Conservation (phyloP, 2,329 filamentous ascomycete genomes). For the Verticillium klebahnii region DNA sequence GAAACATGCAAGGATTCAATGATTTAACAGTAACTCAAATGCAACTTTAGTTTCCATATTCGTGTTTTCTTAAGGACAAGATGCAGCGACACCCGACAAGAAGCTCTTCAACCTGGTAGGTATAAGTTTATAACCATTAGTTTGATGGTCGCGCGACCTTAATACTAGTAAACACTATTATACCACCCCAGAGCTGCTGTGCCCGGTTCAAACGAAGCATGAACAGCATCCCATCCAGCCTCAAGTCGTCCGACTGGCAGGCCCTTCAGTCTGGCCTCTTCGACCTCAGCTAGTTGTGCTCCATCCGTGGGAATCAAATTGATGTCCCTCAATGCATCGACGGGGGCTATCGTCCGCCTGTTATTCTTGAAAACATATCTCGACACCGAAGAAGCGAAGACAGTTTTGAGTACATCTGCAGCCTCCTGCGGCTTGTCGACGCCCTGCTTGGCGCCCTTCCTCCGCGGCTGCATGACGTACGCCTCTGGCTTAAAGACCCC, state of each 20-base stretch:
- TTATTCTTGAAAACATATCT: slow-evolving; percentile 83
- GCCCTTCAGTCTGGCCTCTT: slow-evolving; percentile 1
- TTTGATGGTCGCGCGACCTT: too few relatives aligned
- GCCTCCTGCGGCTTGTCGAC: neutral
- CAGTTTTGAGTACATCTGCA: slow-evolving; percentile 50
- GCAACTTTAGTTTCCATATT: neutral
- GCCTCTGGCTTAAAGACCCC: slow-evolving; percentile 49
- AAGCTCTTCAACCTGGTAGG: too few relatives aligned
- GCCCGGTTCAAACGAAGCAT: slow-evolving; percentile 3
- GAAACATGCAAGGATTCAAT: too few relatives aligned
- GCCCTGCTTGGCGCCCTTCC: slow-evolving; percentile 3
- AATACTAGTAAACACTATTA: neutral
- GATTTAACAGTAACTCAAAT: too few relatives aligned
- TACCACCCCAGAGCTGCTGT: slow-evolving; percentile 3
- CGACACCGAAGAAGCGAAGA: slow-evolving; percentile 66
- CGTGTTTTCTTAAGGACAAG: too few relatives aligned
- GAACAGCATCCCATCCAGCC: slow-evolving; percentile 4
- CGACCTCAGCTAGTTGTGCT: neutral
- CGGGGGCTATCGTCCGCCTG: slow-evolving; percentile 77
- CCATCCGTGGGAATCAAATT: slow-evolving; percentile 61
- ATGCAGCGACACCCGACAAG: neutral
- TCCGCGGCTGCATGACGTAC: slow-evolving; percentile 32
- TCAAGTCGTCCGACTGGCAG: neutral
- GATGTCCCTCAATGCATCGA: slow-evolving; percentile 65
- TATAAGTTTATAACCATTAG: too few relatives aligned